Conservation (phyloP, 345 rosid species). For the Erysimum cheiranthoides region DNA sequence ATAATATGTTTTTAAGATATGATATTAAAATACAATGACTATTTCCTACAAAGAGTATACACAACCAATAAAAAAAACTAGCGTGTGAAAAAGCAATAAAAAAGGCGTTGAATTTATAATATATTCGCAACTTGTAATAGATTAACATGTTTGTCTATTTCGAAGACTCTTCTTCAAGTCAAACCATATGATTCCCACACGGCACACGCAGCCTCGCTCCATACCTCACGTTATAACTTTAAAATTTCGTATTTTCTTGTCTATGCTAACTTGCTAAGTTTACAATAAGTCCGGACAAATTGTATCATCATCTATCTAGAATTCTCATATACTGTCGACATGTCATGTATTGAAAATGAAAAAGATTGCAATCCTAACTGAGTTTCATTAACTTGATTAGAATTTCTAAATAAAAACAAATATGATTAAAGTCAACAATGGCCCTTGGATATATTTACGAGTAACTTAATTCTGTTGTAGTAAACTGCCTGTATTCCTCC, state of each 20-base stretch:
- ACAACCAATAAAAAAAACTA: slow-evolving; percentile 7
- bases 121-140: slow-evolving; percentile 6
- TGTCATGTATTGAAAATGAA: neutral
- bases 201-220: slow-evolving; percentile 36
- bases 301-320: neutral
- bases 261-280: slow-evolving; percentile 14
- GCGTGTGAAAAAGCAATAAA: slow-evolving; percentile 7
- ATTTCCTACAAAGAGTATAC: neutral
- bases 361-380: neutral
- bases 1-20: neutral
- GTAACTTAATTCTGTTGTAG: neutral
- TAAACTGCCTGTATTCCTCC: neutral
- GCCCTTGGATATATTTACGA: neutral
- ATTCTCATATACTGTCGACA: slow-evolving; percentile 21
- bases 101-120: slow-evolving; percentile 15
- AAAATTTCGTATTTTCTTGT: slow-evolving; percentile 11
- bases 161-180: slow-evolving; percentile 29
- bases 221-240: slow-evolving; percentile 12
- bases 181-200: slow-evolving; percentile 23
- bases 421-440: slow-evolving; percentile 31
- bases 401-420: neutral
- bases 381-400: neutral
- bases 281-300: neutral
- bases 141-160: slow-evolving; percentile 7
- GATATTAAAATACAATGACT: neutral